Evolutionary conservation across 345 rosid genomes (phyloP).

Genomic region (Balakata baccata): DNA sequence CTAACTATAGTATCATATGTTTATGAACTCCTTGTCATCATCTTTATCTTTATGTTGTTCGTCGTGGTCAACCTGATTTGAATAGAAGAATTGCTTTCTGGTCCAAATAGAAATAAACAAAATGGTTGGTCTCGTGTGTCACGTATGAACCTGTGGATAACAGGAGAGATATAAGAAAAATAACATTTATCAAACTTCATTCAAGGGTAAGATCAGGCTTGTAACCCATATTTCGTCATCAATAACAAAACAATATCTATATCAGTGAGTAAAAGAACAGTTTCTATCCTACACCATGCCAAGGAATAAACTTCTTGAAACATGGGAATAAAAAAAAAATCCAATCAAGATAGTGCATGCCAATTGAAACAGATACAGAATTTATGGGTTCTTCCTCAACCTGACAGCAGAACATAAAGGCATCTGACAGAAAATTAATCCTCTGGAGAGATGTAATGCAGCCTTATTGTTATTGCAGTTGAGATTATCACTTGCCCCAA

Average conservation of each 20-base stretch:
- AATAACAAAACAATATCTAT: background rate
- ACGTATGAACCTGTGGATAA: constrained; percentile 73
- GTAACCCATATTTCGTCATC: background rate
- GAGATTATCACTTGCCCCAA: background rate
- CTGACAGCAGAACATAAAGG: background rate
- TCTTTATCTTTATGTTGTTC: constrained; percentile 14
- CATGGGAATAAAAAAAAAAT: background rate
- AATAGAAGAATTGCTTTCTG: constrained; percentile 90
- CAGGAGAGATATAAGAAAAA: background rate
- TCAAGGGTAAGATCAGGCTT: background rate
- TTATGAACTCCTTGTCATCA: constrained; percentile 3
- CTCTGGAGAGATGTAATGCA: background rate
- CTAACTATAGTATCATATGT: constrained; percentile 18
- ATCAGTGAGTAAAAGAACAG: no score
- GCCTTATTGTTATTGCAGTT: background rate
- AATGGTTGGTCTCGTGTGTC: constrained; percentile 96
- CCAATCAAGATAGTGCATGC: background rate
- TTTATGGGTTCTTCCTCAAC: background rate
- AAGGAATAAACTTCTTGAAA: background rate
- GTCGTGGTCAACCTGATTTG: constrained; percentile 62
- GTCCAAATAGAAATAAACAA: constrained; percentile 89
- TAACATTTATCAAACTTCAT: background rate
- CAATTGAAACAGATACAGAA: background rate
- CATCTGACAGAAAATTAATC: background rate
- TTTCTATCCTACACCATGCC: background rate